These are phyloP conservation scores for Fragilariopsis cylindrus DNA, from an alignment of 108 stramenopile genomes.

Conservation along the genomic window DNA sequence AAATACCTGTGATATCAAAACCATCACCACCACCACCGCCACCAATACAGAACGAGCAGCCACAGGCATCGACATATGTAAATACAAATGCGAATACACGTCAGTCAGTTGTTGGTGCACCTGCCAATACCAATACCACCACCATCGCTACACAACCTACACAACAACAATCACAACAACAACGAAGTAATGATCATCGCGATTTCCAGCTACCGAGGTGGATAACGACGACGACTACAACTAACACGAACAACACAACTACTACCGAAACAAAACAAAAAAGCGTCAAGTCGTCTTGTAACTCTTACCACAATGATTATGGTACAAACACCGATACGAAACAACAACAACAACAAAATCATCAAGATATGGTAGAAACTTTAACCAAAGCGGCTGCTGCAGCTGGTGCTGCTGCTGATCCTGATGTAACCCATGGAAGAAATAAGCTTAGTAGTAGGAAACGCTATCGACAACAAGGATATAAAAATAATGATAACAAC, in stretches of 20 bases:
- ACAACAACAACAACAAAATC: constrained; percentile 17
- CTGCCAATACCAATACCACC: not conserved
- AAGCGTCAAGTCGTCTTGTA: not conserved
- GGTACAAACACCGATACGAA: constrained; percentile 3
- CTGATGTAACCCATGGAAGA: constrained; percentile 7
- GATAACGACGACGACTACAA: constrained; percentile 19
- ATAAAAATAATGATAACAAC: not conserved
- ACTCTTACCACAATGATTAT: constrained; percentile 2
- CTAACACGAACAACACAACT: not conserved
- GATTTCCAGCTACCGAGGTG: constrained; percentile 6
- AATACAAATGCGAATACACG: not conserved
- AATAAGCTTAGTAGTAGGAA: not conserved
- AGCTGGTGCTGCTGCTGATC: constrained; percentile 12
- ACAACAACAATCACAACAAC: not conserved
- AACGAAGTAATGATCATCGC: not conserved
- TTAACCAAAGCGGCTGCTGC: constrained; percentile 17
- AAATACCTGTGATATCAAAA: not conserved
- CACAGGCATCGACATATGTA: too few species aligned
- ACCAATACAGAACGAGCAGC: not conserved
- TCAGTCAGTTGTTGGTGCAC: not conserved
- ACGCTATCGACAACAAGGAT: not conserved
- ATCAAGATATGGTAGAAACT: constrained; percentile 13
- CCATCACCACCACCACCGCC: not conserved
- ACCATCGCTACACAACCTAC: too few species aligned
- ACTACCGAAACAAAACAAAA: not conserved